Evolutionary conservation across 2,329 filamentous ascomycete species (phyloP).

Genomic region (Aspergillus costaricaensis): DNA sequence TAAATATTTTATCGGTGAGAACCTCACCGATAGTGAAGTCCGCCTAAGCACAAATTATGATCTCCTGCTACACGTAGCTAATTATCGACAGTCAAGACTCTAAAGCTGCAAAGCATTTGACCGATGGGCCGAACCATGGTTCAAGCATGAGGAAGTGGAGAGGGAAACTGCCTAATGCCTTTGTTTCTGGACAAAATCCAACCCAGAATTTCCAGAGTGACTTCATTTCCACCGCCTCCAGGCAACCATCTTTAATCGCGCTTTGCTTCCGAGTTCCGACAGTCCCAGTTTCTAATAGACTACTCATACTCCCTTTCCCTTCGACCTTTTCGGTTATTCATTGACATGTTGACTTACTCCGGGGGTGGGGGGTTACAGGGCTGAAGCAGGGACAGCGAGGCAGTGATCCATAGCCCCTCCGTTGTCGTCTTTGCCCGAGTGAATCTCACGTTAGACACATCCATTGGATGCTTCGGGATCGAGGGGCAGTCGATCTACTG

Average conservation of each 20-base stretch:
- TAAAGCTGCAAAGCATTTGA: no score
- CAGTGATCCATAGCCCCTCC: background rate
- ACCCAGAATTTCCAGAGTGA: background rate
- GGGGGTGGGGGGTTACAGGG: background rate
- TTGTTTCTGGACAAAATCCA: no score
- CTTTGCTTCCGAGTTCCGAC: background rate
- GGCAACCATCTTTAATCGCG: background rate
- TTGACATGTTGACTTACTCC: background rate
- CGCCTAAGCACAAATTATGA: no score
- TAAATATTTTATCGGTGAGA: no score
- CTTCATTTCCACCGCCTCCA: background rate
- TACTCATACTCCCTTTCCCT: background rate
- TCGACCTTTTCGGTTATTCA: background rate
- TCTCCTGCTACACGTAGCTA: no score
- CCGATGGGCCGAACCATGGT: no score
- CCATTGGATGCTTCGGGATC: background rate
- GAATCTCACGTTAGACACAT: background rate
- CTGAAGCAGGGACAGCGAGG: background rate
- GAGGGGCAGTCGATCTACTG: constrained; percentile 1
- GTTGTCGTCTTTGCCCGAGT: background rate
- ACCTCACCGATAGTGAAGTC: no score
- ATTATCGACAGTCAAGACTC: no score
- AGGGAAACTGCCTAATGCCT: no score
- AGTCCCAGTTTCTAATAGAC: background rate
- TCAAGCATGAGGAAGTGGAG: no score